Conservation (phyloP, 306 rosid species). For the Rosa lucieae region DNA sequence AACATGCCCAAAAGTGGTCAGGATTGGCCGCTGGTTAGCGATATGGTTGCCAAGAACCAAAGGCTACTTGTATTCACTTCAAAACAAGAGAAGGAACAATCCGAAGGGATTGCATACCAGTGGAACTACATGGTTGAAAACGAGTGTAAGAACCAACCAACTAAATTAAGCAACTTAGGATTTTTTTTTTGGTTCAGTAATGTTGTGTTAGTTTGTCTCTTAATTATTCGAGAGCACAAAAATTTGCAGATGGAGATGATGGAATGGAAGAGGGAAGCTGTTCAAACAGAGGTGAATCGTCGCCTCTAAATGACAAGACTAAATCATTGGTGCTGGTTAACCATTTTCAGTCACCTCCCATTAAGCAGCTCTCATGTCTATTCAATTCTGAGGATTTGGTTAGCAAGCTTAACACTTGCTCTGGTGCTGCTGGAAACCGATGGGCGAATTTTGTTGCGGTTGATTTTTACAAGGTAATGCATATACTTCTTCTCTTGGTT, state of each 20-base stretch:
- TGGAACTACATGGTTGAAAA: slow-evolving; percentile 94
- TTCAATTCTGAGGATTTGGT: slow-evolving; percentile 53
- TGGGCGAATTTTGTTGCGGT: slow-evolving; percentile 79
- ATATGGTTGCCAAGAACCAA: slow-evolving; percentile 80
- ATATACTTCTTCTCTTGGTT: background rate
- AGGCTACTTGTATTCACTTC: slow-evolving; percentile 80
- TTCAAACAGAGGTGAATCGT: slow-evolving; percentile 71
- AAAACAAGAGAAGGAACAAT: slow-evolving; percentile 47
- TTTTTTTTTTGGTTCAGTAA: background rate
- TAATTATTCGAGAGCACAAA: background rate
- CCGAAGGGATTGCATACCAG: slow-evolving; percentile 83
- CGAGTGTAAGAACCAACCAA: slow-evolving; percentile 48
- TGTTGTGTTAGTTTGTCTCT: background rate
- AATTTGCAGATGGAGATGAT: slow-evolving; percentile 70
- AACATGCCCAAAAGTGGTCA: slow-evolving; percentile 70
- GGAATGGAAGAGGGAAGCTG: slow-evolving; percentile 74
- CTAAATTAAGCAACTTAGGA: background rate
- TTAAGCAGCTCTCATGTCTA: slow-evolving; percentile 49
- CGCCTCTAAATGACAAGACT: slow-evolving; percentile 58
- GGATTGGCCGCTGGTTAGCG: slow-evolving; percentile 83
- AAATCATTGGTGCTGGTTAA: slow-evolving; percentile 79
- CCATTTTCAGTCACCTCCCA: slow-evolving; percentile 49
- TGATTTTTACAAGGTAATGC: slow-evolving; percentile 65
- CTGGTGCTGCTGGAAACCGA: slow-evolving; percentile 62
- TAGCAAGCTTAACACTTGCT: slow-evolving; percentile 64